A percentile compares a stretch with the other conserved stretches of the same genome.
Conservation (phyloP, 768 basidiomycete species). For the Grammothele lineata region DNA sequence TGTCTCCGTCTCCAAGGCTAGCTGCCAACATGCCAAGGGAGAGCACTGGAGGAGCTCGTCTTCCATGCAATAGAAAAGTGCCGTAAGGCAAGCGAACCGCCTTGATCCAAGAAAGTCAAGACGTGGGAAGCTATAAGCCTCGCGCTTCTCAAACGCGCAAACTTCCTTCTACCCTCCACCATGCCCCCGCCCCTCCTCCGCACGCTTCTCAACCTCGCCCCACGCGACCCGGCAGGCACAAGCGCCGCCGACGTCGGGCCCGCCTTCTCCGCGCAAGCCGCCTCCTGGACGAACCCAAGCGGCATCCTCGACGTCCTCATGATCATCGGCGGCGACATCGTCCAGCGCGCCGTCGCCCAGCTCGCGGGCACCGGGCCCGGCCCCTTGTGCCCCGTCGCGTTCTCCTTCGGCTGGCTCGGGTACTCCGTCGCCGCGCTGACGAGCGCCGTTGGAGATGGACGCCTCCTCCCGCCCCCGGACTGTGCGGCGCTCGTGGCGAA, state of each 20-base stretch:
- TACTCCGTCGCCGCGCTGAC: slow-evolving; percentile 27
- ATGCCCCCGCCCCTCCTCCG: slow-evolving; percentile 7
- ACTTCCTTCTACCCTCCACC: too few species aligned
- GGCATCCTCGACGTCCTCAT: slow-evolving; percentile 26
- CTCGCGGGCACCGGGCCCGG: slow-evolving; percentile 20
- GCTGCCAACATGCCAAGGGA: too few species aligned
- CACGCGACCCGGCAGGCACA: neutral
- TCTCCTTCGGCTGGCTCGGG: slow-evolving; percentile 32
- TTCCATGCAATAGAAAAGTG: too few species aligned
- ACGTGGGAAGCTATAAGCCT: too few species aligned
- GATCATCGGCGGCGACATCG: slow-evolving; percentile 31
- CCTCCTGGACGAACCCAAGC: slow-evolving; percentile 23
- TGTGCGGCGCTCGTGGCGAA: slow-evolving; percentile 19
- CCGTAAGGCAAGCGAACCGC: too few species aligned
- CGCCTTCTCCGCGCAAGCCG: slow-evolving; percentile 4
- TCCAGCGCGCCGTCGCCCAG: slow-evolving; percentile 28
- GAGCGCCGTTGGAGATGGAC: slow-evolving; percentile 21
- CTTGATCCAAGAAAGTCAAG: too few species aligned
- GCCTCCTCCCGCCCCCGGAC: slow-evolving; percentile 27
- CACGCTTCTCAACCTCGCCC: neutral
- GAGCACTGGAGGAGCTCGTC: too few species aligned
- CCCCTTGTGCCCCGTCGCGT: slow-evolving; percentile 26
- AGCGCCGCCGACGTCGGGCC: neutral
- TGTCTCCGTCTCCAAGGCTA: too few species aligned
- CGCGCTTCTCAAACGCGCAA: too few species aligned